These are phyloP conservation scores for Boletus pseudo-olivaceus DNA, from an alignment of 768 basidiomycete species.

Conservation along the genomic window DNA sequence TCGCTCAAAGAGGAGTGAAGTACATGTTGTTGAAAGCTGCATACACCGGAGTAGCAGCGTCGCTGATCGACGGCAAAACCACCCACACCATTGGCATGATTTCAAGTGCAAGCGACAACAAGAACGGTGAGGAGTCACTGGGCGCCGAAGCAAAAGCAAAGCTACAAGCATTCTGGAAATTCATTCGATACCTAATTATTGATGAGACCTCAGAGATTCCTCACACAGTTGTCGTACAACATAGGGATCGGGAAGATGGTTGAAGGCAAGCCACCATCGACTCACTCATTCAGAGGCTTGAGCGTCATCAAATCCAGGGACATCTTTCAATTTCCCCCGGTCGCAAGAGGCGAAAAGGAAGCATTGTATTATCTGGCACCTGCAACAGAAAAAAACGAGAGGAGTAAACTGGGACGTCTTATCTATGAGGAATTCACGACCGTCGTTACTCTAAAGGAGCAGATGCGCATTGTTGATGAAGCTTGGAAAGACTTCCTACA, in stretches of 20 bases:
- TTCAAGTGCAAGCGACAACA: not conserved
- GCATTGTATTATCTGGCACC: not conserved
- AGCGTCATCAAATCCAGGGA: not conserved
- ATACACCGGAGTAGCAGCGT: not conserved
- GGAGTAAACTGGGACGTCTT: too few relatives aligned
- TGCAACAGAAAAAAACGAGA: not conserved
- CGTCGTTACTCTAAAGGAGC: too few relatives aligned
- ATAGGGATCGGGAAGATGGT: not conserved
- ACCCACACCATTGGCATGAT: not conserved
- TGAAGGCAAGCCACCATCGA: not conserved
- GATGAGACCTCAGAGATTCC: not conserved
- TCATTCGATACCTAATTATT: not conserved
- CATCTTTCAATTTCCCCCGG: not conserved
- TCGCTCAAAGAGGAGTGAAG: not conserved
- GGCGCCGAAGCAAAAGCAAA: not conserved
- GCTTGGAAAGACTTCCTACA: not conserved
- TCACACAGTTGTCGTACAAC: too few relatives aligned
- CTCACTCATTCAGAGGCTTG: not conserved
- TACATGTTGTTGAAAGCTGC: not conserved
- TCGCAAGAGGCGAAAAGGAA: not conserved
- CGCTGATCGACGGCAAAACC: too few relatives aligned
- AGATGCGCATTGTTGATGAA: too few relatives aligned
- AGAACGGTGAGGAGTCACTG: not conserved
- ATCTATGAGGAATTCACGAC: too few relatives aligned
- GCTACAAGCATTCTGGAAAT: not conserved